phyloP scores from a whole-genome alignment of 306 rosid species.

The Neltuma alba region DNA sequence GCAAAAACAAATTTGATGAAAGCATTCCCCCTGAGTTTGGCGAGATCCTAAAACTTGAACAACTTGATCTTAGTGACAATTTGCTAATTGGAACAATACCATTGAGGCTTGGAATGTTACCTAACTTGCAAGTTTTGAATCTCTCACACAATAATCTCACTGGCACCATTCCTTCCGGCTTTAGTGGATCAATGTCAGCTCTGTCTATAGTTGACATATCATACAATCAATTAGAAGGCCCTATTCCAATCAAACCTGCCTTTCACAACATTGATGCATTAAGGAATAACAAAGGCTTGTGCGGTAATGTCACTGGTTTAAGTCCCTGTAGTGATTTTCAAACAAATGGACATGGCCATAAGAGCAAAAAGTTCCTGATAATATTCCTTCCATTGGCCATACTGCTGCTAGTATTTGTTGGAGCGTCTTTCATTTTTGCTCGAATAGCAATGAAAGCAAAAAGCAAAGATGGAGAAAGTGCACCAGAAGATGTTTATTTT shows the following conservation, averaged over 20 bases:
- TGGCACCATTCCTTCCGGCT: conserved; percentile 33
- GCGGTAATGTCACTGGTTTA: not conserved
- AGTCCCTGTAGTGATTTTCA: not conserved
- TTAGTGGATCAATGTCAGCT: not conserved
- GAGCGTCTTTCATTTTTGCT: not conserved
- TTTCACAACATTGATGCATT: conserved; percentile 8
- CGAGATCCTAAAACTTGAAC: too few relatives aligned
- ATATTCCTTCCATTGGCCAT: not conserved
- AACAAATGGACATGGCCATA: too few relatives aligned
- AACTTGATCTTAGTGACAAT: too few relatives aligned
- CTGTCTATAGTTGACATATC: not conserved
- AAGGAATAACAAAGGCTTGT: conserved; percentile 19
- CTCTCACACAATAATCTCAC: conserved; percentile 44
- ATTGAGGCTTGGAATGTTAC: conserved; percentile 23
- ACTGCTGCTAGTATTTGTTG: not conserved
- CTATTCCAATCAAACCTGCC: conserved; percentile 23
- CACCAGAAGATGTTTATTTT: not conserved
- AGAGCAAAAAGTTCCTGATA: not conserved
- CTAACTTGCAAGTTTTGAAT: conserved; percentile 32
- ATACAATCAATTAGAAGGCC: not conserved
- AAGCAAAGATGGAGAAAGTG: not conserved
- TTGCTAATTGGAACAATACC: conserved; percentile 42
- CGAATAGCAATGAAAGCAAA: not conserved
- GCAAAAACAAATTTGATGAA: too few relatives aligned
- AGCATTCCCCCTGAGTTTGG: too few relatives aligned